phyloP scores from a whole-genome alignment of 371 early-diverging fungal species.

The Mortierella sp. region DNA sequence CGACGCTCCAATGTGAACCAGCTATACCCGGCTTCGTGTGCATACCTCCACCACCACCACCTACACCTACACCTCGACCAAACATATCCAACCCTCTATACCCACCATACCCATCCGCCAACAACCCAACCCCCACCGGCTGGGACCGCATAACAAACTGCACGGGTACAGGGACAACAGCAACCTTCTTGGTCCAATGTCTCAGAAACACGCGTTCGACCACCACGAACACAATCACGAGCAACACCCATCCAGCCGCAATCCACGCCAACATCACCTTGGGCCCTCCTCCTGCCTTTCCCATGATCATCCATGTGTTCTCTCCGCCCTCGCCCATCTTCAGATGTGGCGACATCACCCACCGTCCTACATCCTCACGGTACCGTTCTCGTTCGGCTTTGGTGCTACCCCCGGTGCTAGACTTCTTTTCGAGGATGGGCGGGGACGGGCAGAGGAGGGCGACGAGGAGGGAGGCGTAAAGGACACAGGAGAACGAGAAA shows the following conservation, averaged over 20 bases:
- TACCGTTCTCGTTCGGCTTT: background rate
- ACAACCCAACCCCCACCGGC: background rate
- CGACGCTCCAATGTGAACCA: conserved; percentile 14
- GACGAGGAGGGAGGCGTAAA: conserved; percentile 69
- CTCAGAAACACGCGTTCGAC: conserved; percentile 35
- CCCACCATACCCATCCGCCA: background rate
- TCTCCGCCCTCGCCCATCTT: conserved; percentile 24
- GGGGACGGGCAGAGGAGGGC: conserved; percentile 65
- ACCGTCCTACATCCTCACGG: conserved; percentile 11
- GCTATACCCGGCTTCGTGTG: background rate
- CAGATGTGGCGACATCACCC: conserved; percentile 47
- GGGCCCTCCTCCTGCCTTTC: conserved; percentile 54
- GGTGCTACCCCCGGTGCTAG: conserved; percentile 4
- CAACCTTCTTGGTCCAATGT: conserved; percentile 28
- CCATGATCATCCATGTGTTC: conserved; percentile 17
- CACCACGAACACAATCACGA: conserved; percentile 62
- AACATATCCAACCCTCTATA: background rate
- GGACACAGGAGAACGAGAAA: conserved; percentile 69
- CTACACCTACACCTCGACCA: background rate
- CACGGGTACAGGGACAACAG: background rate
- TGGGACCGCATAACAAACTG: background rate
- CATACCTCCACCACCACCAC: background rate
- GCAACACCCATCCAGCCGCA: conserved; percentile 66
- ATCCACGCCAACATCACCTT: conserved; percentile 67
- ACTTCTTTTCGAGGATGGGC: conserved; percentile 57